Evolutionary conservation across 257 asterid genomes (phyloP).

Genomic region (Capsicum baccatum): DNA sequence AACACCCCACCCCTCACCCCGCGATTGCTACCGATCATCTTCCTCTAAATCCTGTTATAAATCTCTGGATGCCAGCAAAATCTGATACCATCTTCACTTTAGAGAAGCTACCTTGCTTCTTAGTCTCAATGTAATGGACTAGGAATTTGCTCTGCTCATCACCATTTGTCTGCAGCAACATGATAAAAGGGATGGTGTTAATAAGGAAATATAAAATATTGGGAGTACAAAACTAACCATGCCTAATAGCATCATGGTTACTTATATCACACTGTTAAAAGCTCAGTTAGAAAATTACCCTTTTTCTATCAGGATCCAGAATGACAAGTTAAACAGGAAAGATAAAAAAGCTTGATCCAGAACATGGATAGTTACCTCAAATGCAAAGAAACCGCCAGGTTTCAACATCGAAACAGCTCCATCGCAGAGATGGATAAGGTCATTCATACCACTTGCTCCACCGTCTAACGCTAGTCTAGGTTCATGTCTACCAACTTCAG

Average conservation of each 20-base stretch:
- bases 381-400: conserved; percentile 85
- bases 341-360: not conserved
- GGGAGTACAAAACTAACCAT: not conserved
- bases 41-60: conserved; percentile 68
- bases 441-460: conserved; percentile 68
- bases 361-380: conserved; percentile 63
- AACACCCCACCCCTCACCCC: not conserved
- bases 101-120: conserved; percentile 57
- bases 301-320: not conserved
- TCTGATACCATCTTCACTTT: conserved; percentile 57
- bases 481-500: conserved; percentile 82
- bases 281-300: not conserved
- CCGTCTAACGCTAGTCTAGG: conserved; percentile 91
- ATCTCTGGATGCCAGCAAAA: conserved; percentile 75
- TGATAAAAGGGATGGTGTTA: not conserved
- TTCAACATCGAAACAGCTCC: conserved; percentile 75
- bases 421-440: conserved; percentile 72
- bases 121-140: conserved; percentile 52
- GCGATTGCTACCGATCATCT: conserved; percentile 24
- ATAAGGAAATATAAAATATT: not conserved
- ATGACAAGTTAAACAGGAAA: not conserved
- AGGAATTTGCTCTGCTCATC: conserved; percentile 68
- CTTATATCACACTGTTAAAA: no score
- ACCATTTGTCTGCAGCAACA: conserved; percentile 79
- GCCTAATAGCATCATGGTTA: no score